Conservation (phyloP, 257 asterid species). For the Solanum bukasovii region DNA sequence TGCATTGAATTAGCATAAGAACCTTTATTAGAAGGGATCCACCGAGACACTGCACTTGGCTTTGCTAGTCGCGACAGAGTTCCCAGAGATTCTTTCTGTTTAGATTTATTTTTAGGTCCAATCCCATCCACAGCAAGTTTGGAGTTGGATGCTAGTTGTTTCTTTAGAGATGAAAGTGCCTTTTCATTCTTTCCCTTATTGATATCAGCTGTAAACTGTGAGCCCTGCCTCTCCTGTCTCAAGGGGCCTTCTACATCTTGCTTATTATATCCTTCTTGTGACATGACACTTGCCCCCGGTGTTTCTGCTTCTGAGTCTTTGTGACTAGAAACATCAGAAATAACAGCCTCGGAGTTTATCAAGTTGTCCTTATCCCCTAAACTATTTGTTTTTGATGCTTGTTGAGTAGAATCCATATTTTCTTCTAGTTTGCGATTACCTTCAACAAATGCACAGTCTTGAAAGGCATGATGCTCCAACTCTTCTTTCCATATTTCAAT, state of each 20-base stretch:
- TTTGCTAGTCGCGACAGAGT: conserved; percentile 48
- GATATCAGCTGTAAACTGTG: conserved; percentile 30
- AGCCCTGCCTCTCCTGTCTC: conserved; percentile 33
- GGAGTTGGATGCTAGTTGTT: conserved; percentile 32
- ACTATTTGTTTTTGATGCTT: conserved; percentile 3
- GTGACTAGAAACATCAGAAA: conserved; percentile 20
- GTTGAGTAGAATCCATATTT: conserved; percentile 10
- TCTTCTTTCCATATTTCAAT: conserved; percentile 44
- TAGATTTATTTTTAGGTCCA: conserved; percentile 40
- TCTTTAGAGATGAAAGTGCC: conserved; percentile 31
- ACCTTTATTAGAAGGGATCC: conserved; percentile 92
- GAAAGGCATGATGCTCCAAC: conserved; percentile 54
- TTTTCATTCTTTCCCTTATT: conserved; percentile 45
- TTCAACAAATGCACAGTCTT: conserved; percentile 72
- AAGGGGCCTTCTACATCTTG: conserved; percentile 26
- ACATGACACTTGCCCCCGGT: conserved; percentile 12
- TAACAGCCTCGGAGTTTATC: conserved; percentile 13
- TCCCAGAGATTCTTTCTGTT: conserved; percentile 47
- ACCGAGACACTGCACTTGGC: conserved; percentile 70
- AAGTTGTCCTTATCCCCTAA: conserved; percentile 20
- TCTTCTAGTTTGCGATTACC: conserved; percentile 28
- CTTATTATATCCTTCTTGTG: conserved; percentile 34
- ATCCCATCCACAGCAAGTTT: conserved; percentile 42
- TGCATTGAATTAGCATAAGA: conserved; percentile 90
- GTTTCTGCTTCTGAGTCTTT: conserved; percentile 15